These are phyloP conservation scores for Xylaria castorea DNA, from an alignment of 495 filamentous ascomycete species.

Conservation along the genomic window DNA sequence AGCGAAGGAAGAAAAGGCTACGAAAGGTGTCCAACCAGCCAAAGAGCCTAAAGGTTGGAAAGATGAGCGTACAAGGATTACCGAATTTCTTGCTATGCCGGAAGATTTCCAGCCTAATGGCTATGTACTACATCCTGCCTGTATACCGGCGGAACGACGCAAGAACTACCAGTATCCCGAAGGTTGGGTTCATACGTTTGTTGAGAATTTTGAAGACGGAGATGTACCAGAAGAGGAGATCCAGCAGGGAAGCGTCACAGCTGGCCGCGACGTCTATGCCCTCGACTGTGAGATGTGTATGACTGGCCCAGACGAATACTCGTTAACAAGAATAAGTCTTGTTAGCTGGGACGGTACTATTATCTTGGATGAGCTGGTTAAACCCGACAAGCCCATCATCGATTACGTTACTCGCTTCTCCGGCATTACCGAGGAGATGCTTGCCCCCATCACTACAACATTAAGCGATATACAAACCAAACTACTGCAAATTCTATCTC, in stretches of 20 bases:
- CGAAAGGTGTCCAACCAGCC: slow-evolving; percentile 62
- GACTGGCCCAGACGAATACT: slow-evolving; percentile 74
- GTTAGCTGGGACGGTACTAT: slow-evolving; percentile 84
- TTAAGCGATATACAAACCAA: slow-evolving; percentile 81
- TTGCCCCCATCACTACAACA: slow-evolving; percentile 81
- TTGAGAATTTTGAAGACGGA: slow-evolving; percentile 71
- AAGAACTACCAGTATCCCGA: slow-evolving; percentile 55
- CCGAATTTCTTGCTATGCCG: slow-evolving; percentile 70
- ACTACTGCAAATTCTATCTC: slow-evolving; percentile 73
- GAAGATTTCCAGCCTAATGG: slow-evolving; percentile 82
- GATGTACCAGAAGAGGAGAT: slow-evolving; percentile 71
- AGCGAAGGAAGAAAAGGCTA: slow-evolving; percentile 63
- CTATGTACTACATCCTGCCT: slow-evolving; percentile 79
- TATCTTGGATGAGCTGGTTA: slow-evolving; percentile 88
- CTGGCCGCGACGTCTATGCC: slow-evolving; percentile 78
- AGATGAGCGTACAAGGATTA: slow-evolving; percentile 77
- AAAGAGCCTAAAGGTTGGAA: slow-evolving; percentile 65
- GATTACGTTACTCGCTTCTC: slow-evolving; percentile 92
- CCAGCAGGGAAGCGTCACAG: slow-evolving; percentile 80
- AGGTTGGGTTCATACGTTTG: slow-evolving; percentile 83
- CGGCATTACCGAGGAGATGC: slow-evolving; percentile 84
- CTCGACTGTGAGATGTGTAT: slow-evolving; percentile 98
- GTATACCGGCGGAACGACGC: slow-evolving; percentile 54
- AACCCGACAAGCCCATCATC: slow-evolving; percentile 80
- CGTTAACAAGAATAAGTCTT: slow-evolving; percentile 86